Evolutionary conservation across 2,329 filamentous ascomycete genomes (phyloP).

Genomic region (Verticillium alfalfae): DNA sequence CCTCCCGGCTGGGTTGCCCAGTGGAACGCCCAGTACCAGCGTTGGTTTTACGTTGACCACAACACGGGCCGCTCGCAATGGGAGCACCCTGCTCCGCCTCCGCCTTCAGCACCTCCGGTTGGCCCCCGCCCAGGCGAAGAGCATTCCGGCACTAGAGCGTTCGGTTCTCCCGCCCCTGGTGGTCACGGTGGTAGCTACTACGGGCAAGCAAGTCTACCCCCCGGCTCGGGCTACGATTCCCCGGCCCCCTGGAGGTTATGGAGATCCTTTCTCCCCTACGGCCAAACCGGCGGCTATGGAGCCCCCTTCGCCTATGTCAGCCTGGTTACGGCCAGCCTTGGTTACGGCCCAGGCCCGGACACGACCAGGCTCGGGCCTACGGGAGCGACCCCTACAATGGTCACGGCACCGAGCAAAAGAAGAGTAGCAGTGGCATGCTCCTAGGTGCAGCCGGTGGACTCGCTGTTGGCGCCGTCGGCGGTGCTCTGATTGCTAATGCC

Average conservation of each 20-base stretch:
- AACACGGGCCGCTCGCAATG: conserved; percentile 58
- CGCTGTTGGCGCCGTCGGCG: conserved; percentile 50
- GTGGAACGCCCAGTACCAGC: conserved; percentile 55
- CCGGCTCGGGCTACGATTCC: conserved; percentile 6
- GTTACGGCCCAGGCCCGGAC: conserved; percentile 1
- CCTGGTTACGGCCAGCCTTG: background rate
- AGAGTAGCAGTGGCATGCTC: conserved; percentile 47
- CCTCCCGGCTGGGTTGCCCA: conserved; percentile 58
- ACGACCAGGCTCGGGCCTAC: conserved; percentile 5
- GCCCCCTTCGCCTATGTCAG: conserved; percentile 3
- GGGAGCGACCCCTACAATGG: conserved; percentile 13
- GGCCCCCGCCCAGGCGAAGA: background rate
- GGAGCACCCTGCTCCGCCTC: conserved; percentile 46
- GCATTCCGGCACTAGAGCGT: conserved; percentile 3
- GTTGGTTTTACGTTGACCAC: conserved; percentile 61
- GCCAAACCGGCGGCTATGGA: conserved; percentile 3
- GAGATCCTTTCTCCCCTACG: conserved; percentile 5
- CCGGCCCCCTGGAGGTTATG: conserved; percentile 8
- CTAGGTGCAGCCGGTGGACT: conserved; percentile 55
- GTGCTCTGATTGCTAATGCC: conserved; percentile 52
- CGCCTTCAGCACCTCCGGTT: conserved; percentile 12
- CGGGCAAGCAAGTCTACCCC: conserved; percentile 1
- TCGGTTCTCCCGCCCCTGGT: conserved; percentile 8
- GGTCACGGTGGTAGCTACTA: conserved; percentile 13
- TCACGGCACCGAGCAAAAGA: conserved; percentile 25